A percentile compares a stretch with the other conserved stretches of the same genome.
Conservation (phyloP, 2,329 filamentous ascomycete species). For the Botrytis cinerea region DNA sequence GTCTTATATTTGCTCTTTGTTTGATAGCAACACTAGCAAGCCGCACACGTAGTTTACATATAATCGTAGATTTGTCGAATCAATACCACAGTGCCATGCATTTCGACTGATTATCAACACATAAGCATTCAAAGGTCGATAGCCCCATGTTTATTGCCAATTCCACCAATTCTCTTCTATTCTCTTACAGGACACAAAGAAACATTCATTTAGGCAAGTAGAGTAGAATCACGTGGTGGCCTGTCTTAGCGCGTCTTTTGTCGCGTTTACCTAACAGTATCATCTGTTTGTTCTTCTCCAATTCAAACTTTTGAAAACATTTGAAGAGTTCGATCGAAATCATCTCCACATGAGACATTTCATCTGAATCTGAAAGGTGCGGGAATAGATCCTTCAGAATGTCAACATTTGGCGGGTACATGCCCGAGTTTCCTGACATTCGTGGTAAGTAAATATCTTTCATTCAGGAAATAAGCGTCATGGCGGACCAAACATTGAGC, state of each 20-base stretch:
- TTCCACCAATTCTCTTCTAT: not conserved
- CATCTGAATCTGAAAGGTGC: not conserved
- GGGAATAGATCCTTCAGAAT: slow-evolving; percentile 46
- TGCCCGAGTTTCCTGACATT: slow-evolving; percentile 79
- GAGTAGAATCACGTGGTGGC: not conserved
- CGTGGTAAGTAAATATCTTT: slow-evolving; percentile 51
- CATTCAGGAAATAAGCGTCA: slow-evolving; percentile 10
- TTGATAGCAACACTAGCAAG: not conserved
- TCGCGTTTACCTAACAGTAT: slow-evolving; percentile 3
- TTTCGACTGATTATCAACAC: not conserved
- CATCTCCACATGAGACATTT: not conserved
- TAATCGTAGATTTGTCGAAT: not conserved
- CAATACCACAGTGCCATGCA: not conserved
- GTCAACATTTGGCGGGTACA: slow-evolving; percentile 75
- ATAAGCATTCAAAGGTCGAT: not conserved
- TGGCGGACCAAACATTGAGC: not conserved
- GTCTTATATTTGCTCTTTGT: not conserved
- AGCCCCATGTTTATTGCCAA: not conserved
- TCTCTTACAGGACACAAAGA: not conserved
- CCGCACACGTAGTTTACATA: not conserved
- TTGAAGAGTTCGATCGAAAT: not conserved
- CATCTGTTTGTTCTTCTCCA: not conserved
- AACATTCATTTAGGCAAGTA: not conserved
- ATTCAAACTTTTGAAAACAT: not conserved
- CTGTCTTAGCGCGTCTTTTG: slow-evolving; percentile 3